Evolutionary conservation across 108 stramenopile species (phyloP).

Genomic region (Conticribra guillardii): DNA sequence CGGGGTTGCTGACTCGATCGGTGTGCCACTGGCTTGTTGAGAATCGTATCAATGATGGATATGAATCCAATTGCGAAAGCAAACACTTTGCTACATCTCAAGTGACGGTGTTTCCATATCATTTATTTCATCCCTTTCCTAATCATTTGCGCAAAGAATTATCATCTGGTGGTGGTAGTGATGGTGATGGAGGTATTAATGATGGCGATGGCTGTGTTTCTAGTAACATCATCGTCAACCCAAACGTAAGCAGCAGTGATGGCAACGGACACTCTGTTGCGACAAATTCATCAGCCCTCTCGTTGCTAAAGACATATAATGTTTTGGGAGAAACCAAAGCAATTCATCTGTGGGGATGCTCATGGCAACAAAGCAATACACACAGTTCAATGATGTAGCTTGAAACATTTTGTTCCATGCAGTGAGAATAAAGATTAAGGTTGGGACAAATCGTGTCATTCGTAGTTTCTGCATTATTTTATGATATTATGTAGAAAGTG

Average conservation of each 20-base stretch:
- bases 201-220: background rate
- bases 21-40: slow-evolving; percentile 32
- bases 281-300: too few relatives aligned
- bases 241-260: too few relatives aligned
- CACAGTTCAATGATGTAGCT: too few relatives aligned
- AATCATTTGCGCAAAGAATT: slow-evolving; percentile 27
- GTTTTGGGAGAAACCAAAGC: slow-evolving; percentile 26
- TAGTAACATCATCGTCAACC: background rate
- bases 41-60: background rate
- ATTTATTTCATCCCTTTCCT: slow-evolving; percentile 44
- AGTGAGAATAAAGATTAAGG: too few relatives aligned
- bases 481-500: too few relatives aligned
- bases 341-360: slow-evolving; percentile 54
- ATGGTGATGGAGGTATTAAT: too few relatives aligned
- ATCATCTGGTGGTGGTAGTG: background rate
- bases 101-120: slow-evolving; percentile 29
- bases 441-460: too few relatives aligned
- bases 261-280: too few relatives aligned
- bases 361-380: slow-evolving; percentile 37
- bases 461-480: too few relatives aligned
- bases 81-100: slow-evolving; percentile 17
- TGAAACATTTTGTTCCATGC: too few relatives aligned
- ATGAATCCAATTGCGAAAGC: slow-evolving; percentile 1
- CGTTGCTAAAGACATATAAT: slow-evolving; percentile 1
- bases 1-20: slow-evolving; percentile 45